Percentiles rank a stretch among this genome's conserved stretches.
phyloP scores from a whole-genome alignment of 129 eudicot genomes.

The Flaveria brownii region DNA sequence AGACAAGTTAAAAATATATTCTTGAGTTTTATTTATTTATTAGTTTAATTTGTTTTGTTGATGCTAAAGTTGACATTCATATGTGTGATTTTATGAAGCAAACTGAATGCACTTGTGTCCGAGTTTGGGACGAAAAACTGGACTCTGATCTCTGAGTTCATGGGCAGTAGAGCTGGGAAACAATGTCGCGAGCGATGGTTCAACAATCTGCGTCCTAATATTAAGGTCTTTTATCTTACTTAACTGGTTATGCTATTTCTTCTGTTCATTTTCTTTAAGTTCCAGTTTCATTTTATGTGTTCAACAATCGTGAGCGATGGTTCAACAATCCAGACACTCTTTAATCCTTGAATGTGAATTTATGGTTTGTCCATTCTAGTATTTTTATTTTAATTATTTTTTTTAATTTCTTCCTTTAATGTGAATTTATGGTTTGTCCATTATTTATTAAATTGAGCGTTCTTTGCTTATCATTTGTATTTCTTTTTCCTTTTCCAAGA shows the following conservation, averaged over 20 bases:
- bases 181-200: constrained; percentile 78
- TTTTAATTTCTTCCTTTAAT: too few relatives aligned
- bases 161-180: constrained; percentile 59
- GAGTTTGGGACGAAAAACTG: constrained; percentile 49
- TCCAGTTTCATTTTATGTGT: too few relatives aligned
- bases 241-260: background rate
- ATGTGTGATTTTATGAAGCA: constrained; percentile 39
- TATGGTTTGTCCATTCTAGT: too few relatives aligned
- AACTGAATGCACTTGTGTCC: constrained; percentile 41
- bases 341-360: too few relatives aligned
- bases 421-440: too few relatives aligned
- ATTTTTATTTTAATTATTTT: too few relatives aligned
- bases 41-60: background rate
- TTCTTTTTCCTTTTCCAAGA: too few relatives aligned
- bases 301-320: too few relatives aligned
- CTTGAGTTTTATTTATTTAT: background rate
- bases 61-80: constrained; percentile 2
- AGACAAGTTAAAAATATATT: constrained; percentile 48
- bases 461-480: too few relatives aligned
- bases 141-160: constrained; percentile 46
- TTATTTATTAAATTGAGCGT: too few relatives aligned
- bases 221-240: constrained; percentile 44
- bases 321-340: too few relatives aligned
- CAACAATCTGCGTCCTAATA: constrained; percentile 65
- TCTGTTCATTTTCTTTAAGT: too few relatives aligned